A percentile compares a stretch with the other conserved stretches of the same genome.
Conservation (phyloP, 805 yeast genomes). For the Lipomyces japonicus region DNA sequence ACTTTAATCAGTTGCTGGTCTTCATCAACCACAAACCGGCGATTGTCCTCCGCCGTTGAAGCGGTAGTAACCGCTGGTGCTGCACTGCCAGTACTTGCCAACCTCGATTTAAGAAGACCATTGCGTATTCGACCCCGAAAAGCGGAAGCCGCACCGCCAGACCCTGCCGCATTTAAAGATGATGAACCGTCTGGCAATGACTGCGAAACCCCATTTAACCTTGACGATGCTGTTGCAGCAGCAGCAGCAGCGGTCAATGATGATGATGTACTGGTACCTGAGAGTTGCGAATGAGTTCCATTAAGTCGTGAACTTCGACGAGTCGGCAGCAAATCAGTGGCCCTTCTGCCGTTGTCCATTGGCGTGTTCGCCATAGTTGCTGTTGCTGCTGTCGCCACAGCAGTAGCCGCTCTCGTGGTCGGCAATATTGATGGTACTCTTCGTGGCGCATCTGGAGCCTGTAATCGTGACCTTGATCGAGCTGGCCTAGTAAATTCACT, state of each 20-base stretch:
- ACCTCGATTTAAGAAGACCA: constrained; percentile 2
- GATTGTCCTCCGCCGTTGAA: not conserved
- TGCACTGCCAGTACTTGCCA: not conserved
- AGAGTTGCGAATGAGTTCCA: not conserved
- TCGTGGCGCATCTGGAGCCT: constrained; percentile 19
- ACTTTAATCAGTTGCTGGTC: constrained; percentile 5
- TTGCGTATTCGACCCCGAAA: constrained; percentile 10
- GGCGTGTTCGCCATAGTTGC: not conserved
- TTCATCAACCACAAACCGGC: not conserved
- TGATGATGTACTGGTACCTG: not conserved
- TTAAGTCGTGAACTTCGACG: constrained; percentile 17
- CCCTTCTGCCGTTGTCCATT: not conserved
- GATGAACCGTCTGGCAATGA: too few relatives aligned
- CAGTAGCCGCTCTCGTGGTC: not conserved
- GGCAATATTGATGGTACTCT: constrained; percentile 5
- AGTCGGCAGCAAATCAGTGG: constrained; percentile 2
- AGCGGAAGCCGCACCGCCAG: constrained; percentile 4
- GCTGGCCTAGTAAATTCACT: constrained; percentile 1
- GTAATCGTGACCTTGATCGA: constrained; percentile 2
- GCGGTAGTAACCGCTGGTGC: not conserved
- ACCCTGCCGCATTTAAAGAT: too few relatives aligned
- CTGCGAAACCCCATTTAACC: too few relatives aligned
- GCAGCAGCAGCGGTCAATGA: not conserved
- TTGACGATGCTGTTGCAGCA: too few relatives aligned
- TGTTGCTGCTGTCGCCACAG: too few relatives aligned